Conservation (phyloP, 805 yeast species). For the Saccharomycopsis guyanensis region DNA sequence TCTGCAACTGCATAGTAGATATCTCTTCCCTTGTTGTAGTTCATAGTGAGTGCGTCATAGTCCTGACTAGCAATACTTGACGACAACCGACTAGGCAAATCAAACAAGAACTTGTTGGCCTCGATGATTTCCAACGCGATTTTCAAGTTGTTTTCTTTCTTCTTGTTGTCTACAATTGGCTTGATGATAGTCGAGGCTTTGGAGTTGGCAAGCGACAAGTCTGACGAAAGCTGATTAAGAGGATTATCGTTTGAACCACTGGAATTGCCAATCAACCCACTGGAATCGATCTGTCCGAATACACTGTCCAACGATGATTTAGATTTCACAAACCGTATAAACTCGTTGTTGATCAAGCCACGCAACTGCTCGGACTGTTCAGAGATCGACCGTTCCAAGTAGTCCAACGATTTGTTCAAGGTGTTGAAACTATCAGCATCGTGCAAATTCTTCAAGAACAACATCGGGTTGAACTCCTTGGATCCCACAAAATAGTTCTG, state of each 20-base stretch:
- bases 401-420: conserved; percentile 39
- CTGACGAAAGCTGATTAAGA: conserved; percentile 32
- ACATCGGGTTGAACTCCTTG: conserved; percentile 49
- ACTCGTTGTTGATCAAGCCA: conserved; percentile 48
- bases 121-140: conserved; percentile 45
- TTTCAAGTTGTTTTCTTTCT: conserved; percentile 41
- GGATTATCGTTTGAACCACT: conserved; percentile 28
- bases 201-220: conserved; percentile 41
- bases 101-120: conserved; percentile 44
- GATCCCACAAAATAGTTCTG: conserved; percentile 44
- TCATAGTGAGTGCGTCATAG: conserved; percentile 48
- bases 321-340: conserved; percentile 54
- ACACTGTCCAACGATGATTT: conserved; percentile 59
- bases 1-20: conserved; percentile 12
- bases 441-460: conserved; percentile 49
- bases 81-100: conserved; percentile 45
- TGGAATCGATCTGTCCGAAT: conserved; percentile 42
- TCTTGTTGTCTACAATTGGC: conserved; percentile 48
- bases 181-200: conserved; percentile 46
- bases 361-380: conserved; percentile 44
- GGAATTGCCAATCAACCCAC: conserved; percentile 24
- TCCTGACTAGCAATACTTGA: conserved; percentile 40
- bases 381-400: conserved; percentile 41
- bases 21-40: conserved; percentile 46
- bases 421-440: conserved; percentile 45